Base-by-base conservation (phyloP, 306 rosid genomes). In the Trichosanthes cucumerina region DNA sequence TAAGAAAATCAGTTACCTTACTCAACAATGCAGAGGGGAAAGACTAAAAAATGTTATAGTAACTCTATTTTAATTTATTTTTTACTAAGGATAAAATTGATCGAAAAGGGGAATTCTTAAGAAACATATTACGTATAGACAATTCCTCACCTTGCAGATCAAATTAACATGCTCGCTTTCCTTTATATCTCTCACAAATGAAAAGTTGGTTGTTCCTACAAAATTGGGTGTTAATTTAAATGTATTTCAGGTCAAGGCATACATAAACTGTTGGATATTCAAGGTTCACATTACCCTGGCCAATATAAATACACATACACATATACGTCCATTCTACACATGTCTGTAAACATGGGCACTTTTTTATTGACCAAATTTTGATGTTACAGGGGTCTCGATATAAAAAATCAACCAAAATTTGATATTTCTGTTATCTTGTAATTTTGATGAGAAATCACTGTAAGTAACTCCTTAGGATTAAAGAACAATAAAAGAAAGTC, bases 61-160 rank as follows among this genome's bases (percentile, higher is more conserved):
- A 24, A n/a, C 3, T n/a, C 50, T 52, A 52, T 15, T 0, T 15
- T 16, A 52, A 18, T 52, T 52, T 15, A 52, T 3, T 66, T 9
- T 66, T 64, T 15, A 65, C 46, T 7, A 19, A 36, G 13, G 47
- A 18, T 18, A 63, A 63, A 41, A 43, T 6, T 24, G 57, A 26
- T 47, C 3, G 36, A 24, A 69, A 6, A 23, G 1, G 76, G 1
- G 34, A 41, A 21, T 41, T 70, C 56, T 1, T 21, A 10, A 15
- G 33, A 21, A 70, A 46, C 43, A 4, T 43, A 43, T 6, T n/a
- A 18, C 2, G 7, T 52, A 28, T 38, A 79, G 43, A 33, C 16
- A 56, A 9, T 33, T 36, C 78, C 80, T 79, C 86, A 94, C 98
- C 93, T 94, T 89, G 87, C 97, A 89, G 11, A 84, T 80, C 88